Percentiles rank a stretch among this genome's conserved stretches.
Evolutionary conservation across 495 filamentous ascomycete genomes (phyloP).

Genomic region (Penicillium lagena): DNA sequence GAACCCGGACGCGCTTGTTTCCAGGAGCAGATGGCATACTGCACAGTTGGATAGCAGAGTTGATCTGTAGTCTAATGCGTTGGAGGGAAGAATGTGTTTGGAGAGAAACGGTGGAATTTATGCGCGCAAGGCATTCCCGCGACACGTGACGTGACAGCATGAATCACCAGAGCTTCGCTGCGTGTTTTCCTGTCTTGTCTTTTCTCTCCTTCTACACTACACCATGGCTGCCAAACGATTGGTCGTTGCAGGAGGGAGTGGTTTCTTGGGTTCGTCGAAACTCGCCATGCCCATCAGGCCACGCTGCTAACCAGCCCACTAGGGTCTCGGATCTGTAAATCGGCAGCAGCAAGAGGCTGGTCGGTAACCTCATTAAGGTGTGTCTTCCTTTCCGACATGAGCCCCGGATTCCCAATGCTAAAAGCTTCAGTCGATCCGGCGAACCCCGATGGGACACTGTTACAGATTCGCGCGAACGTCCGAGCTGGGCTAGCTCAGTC

Average conservation of each 20-base stretch:
- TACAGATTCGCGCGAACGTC: conserved; percentile 64
- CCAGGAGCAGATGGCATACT: conserved; percentile 50
- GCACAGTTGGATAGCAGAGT: neutral
- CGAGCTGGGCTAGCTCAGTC: conserved; percentile 74
- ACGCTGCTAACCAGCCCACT: conserved; percentile 5
- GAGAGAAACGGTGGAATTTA: neutral
- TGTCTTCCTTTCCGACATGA: neutral
- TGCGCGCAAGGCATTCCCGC: conserved; percentile 2
- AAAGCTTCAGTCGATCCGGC: conserved; percentile 66
- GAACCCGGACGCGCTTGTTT: conserved; percentile 53
- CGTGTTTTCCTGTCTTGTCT: no score
- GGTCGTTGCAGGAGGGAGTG: conserved; percentile 88
- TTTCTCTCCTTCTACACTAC: neutral
- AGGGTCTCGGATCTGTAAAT: conserved; percentile 88
- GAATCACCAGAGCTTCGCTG: neutral
- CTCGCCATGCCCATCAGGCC: neutral
- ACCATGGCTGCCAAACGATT: conserved; percentile 57
- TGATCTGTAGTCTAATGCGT: neutral
- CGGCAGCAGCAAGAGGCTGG: conserved; percentile 76
- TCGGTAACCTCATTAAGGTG: conserved; percentile 85
- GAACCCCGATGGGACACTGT: conserved; percentile 76
- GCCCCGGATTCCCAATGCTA: conserved; percentile 1
- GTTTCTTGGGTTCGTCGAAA: conserved; percentile 65
- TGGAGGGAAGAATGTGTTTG: no score
- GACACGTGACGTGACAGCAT: conserved; percentile 21